These are phyloP conservation scores for Alternaria consortialis DNA, from an alignment of 2,329 filamentous ascomycete species.

Conservation along the genomic window DNA sequence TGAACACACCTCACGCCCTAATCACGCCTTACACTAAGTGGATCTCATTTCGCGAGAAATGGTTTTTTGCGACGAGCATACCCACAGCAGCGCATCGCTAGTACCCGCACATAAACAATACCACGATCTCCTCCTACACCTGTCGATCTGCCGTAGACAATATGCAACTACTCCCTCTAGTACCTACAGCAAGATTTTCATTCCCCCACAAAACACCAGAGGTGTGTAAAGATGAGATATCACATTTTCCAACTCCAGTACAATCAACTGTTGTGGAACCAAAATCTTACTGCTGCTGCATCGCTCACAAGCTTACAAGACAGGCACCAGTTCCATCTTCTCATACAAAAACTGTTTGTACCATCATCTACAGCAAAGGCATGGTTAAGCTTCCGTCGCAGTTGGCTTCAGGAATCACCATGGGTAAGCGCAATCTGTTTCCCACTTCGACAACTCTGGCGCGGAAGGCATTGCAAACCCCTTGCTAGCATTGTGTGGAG, in stretches of 20 bases:
- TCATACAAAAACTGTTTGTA: background rate
- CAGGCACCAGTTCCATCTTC: too few relatives aligned
- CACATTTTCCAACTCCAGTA: background rate
- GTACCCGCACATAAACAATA: constrained; percentile 10
- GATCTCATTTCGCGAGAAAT: constrained; percentile 4
- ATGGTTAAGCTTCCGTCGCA: background rate
- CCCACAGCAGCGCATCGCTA: constrained; percentile 4
- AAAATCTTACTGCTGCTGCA: background rate
- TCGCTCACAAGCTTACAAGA: too few relatives aligned
- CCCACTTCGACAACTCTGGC: background rate
- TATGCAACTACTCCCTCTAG: constrained; percentile 1
- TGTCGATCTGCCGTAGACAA: constrained; percentile 8
- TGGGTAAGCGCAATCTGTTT: background rate
- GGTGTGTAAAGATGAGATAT: background rate
- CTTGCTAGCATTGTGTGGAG: constrained; percentile 9
- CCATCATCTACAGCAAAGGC: background rate
- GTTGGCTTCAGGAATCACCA: background rate
- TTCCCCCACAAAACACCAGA: background rate
- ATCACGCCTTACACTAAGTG: constrained; percentile 9
- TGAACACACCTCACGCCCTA: background rate
- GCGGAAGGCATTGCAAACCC: constrained; percentile 6
- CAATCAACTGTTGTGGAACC: background rate
- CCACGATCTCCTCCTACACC: constrained; percentile 3
- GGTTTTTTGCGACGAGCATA: background rate
- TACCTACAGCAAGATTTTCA: background rate